These are phyloP conservation scores for Pseudogymnoascus sp. DNA, from an alignment of 2,329 filamentous ascomycete genomes.

Conservation along the genomic window DNA sequence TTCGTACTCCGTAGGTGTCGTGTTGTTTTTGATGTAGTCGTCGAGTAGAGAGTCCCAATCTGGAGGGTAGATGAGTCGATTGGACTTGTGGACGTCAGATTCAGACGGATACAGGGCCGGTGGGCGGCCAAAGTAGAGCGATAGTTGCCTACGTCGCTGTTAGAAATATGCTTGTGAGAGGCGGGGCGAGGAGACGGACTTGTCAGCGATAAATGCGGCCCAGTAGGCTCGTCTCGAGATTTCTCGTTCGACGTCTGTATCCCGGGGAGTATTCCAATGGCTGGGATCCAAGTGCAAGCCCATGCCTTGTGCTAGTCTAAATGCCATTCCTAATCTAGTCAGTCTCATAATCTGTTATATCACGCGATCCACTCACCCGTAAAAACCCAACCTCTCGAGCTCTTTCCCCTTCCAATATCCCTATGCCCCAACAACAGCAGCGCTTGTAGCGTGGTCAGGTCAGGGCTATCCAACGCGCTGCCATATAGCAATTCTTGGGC, in stretches of 20 bases:
- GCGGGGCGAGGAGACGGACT: slow-evolving; percentile 18
- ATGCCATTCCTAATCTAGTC: slow-evolving; percentile 34
- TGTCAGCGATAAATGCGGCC: slow-evolving; percentile 44
- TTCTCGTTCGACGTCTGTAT: slow-evolving; percentile 38
- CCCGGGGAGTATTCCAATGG: slow-evolving; percentile 39
- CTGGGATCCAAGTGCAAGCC: slow-evolving; percentile 44
- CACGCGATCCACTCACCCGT: slow-evolving; percentile 29
- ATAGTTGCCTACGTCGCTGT: slow-evolving; percentile 31
- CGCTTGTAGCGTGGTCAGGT: slow-evolving; percentile 41
- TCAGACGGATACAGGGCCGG: slow-evolving; percentile 43
- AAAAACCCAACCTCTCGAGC: slow-evolving; percentile 45
- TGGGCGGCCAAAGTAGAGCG: slow-evolving; percentile 44
- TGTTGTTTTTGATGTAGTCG: slow-evolving; percentile 39
- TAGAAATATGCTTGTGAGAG: not conserved
- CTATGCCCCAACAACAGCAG: slow-evolving; percentile 40
- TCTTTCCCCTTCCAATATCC: slow-evolving; percentile 41
- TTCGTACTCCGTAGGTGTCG: slow-evolving; percentile 40
- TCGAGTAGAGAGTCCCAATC: slow-evolving; percentile 42
- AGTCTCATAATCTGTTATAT: not conserved
- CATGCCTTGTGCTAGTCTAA: slow-evolving; percentile 45
- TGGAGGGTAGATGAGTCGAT: slow-evolving; percentile 41
- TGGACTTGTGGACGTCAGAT: slow-evolving; percentile 43
- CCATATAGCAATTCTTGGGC: slow-evolving; percentile 39
- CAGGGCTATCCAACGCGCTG: slow-evolving; percentile 38
- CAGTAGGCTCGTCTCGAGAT: slow-evolving; percentile 44